A percentile compares a stretch with the other conserved stretches of the same genome.
Conservation (phyloP, 225 moss, liverwort and hornwort species). For the Physcomitrium patens region DNA sequence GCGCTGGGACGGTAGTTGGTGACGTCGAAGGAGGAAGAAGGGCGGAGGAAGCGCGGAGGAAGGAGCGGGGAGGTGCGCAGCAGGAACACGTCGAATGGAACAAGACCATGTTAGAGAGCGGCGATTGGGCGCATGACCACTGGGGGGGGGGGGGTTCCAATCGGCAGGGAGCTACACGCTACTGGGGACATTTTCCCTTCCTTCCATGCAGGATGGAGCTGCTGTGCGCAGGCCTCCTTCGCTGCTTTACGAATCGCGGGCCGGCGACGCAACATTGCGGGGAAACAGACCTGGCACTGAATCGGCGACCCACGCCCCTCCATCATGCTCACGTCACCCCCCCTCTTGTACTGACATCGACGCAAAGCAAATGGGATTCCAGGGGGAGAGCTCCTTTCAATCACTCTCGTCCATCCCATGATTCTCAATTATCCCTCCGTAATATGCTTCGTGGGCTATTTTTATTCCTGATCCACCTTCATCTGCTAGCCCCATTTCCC, state of each 20-base stretch:
- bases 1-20: too few species aligned
- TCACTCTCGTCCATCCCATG: not conserved
- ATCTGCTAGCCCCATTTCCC: too few species aligned
- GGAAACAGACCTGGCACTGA: not conserved
- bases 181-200: conserved; percentile 15
- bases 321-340: not conserved
- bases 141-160: not conserved
- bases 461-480: too few species aligned
- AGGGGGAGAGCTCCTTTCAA: not conserved
- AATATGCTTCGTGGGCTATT: too few species aligned
- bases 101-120: conserved; percentile 25
- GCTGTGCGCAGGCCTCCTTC: not conserved
- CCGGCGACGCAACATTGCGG: not conserved
- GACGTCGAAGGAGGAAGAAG: not conserved
- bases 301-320: not conserved
- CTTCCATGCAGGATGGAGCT: not conserved
- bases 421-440: too few species aligned
- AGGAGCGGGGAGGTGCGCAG: not conserved
- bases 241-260: not conserved
- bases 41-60: not conserved
- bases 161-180: conserved; percentile 29
- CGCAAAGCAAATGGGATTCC: not conserved
- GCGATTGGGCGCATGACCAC: conserved; percentile 41
- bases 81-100: conserved; percentile 22
- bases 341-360: not conserved